Evolutionary conservation across 2,329 filamentous ascomycete genomes (phyloP).

Genomic region (Sarocladium brachiariae): DNA sequence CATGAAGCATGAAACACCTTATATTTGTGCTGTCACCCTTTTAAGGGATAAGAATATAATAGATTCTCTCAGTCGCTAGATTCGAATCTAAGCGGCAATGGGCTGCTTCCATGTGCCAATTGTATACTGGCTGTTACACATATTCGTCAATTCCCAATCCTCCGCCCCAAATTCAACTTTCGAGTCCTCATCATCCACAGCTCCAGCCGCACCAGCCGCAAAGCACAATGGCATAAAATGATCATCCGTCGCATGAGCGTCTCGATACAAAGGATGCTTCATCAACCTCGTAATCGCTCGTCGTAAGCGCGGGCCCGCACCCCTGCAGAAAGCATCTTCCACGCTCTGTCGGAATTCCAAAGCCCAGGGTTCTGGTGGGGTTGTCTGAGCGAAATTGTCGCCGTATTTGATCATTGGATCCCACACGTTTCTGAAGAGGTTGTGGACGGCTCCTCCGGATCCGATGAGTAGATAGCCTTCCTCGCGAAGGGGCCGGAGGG

Average conservation of each 20-base stretch:
- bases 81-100: not conserved
- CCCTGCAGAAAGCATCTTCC: constrained; percentile 1
- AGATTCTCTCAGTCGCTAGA: too few relatives aligned
- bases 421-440: constrained; percentile 63
- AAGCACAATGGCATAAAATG: constrained; percentile 63
- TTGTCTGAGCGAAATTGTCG: not conserved
- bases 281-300: constrained; percentile 45
- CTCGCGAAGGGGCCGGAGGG: constrained; percentile 49
- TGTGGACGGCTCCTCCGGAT: constrained; percentile 59
- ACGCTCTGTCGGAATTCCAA: constrained; percentile 3
- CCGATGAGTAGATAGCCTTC: constrained; percentile 46
- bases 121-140: constrained; percentile 56
- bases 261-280: constrained; percentile 59
- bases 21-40: too few relatives aligned
- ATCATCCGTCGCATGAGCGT: constrained; percentile 64
- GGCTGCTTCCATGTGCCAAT: constrained; percentile 19
- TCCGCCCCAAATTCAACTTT: constrained; percentile 44
- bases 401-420: constrained; percentile 45
- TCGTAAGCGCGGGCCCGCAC: not conserved
- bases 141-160: constrained; percentile 60
- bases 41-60: too few relatives aligned
- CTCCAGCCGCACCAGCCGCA: constrained; percentile 50
- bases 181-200: constrained; percentile 36
- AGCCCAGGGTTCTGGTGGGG: constrained; percentile 25
- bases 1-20: too few relatives aligned